Base-by-base conservation (phyloP, 148 eudicot species). In the Amaranthus hypochondriacus region DNA sequence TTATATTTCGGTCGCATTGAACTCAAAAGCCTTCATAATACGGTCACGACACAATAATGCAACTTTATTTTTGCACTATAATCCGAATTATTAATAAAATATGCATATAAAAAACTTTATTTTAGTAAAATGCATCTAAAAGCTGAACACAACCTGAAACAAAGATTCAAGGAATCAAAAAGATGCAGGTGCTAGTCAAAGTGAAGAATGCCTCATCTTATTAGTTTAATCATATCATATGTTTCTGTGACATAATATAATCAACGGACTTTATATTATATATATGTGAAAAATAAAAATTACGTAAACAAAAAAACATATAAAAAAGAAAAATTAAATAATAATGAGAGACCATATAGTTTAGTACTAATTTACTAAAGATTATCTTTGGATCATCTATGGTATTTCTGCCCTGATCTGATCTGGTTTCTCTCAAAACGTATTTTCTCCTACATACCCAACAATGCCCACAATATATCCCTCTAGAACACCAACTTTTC, bases 401-500 rank as follows among this genome's bases (percentile, higher is more conserved):
- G 68, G 76, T 80, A 62, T 57, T 48, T 28, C n/a, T 28, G 39
- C 39, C 39, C 39, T 28, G 39, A 28, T 28, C 55, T 42, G 21
- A 49, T 64, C 52, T 70, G 82, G 68, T 71, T 80, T 73, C 80
- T 66, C 80, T 75, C 51, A 28, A 80, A 62, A 59, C 62, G 76
- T 80, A 80, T 28, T 76, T 61, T 62, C 53, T 68, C 82, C 82
- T 79, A 75, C 65, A 79, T 75, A 18, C 75, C 51, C 51, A 61
- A 76, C 63, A 66, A 80, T 75, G 65, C 39, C 64, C 73, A 47
- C 44, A 58, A 28, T 28, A 59, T 53, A 67, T 76, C 80, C 83
- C 80, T 73, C 80, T 71, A 76, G 76, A 76, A 76, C 42, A 71
- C 53, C 48, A 75, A 71, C 77, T 79, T 75, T 75, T 70, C 69